Conservation (phyloP, 257 asterid genomes). For the Ligustrum vulgare region DNA sequence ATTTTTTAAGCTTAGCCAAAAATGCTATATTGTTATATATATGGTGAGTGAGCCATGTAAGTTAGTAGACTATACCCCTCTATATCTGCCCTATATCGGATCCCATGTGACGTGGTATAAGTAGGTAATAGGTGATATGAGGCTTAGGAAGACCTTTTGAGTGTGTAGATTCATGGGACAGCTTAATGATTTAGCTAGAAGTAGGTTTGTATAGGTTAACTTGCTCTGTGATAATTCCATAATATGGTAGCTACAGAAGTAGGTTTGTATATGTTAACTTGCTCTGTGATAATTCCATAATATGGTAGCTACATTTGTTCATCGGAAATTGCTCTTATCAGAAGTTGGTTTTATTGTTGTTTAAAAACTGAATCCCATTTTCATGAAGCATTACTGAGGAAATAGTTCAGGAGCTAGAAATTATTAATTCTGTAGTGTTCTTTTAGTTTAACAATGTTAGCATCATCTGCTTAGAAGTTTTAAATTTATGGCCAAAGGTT, state of each 20-base stretch:
- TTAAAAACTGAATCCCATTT: not conserved
- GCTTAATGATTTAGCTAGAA: not conserved
- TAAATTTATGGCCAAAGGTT: not conserved
- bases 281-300: not conserved
- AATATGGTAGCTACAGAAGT: slow-evolving; percentile 12
- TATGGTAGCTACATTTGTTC: slow-evolving; percentile 10
- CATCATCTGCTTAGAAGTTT: slow-evolving; percentile 16
- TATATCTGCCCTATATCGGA: not conserved
- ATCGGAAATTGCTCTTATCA: not conserved
- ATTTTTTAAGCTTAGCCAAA: slow-evolving; percentile 1
- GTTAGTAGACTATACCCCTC: not conserved
- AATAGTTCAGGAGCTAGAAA: slow-evolving; percentile 5
- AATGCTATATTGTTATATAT: not conserved
- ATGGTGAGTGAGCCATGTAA: slow-evolving; percentile 5
- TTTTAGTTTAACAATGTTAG: slow-evolving; percentile 2
- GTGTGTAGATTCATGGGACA: slow-evolving; percentile 10
- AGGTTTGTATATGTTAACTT: not conserved
- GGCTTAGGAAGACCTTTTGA: slow-evolving; percentile 6
- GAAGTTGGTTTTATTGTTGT: not conserved
- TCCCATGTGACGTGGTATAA: not conserved
- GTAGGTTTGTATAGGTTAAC: not conserved
- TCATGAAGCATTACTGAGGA: slow-evolving; percentile 7
- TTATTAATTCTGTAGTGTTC: not conserved
- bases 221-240: not conserved
- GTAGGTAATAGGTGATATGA: not conserved